These are phyloP conservation scores for Phyllosticta citrichinensis DNA, from an alignment of 2,329 filamentous ascomycete genomes.

Conservation along the genomic window DNA sequence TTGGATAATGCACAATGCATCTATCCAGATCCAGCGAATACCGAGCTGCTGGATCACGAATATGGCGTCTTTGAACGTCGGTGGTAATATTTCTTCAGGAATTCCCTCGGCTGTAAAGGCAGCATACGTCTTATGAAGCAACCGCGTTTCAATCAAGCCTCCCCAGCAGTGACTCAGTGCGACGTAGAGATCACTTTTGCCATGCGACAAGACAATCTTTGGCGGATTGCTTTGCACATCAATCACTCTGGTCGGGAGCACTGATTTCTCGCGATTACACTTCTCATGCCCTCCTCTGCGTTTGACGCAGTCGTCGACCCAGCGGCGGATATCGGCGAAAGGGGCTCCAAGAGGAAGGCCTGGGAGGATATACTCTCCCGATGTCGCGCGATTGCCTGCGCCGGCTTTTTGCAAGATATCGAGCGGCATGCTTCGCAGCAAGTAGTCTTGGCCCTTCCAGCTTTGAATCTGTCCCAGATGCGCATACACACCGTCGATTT, in stretches of 20 bases:
- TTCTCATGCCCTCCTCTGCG: neutral
- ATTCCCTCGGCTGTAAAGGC: neutral
- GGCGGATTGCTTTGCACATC: neutral
- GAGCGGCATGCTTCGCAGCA: neutral
- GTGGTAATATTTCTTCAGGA: neutral
- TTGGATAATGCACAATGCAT: constrained; percentile 6
- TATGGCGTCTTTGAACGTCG: constrained; percentile 1
- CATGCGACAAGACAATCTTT: neutral
- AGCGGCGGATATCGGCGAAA: neutral
- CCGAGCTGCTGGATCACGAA: neutral
- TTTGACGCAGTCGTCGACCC: neutral
- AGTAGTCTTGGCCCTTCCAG: neutral
- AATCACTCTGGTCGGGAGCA: neutral
- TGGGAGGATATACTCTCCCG: neutral
- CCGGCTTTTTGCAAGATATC: neutral
- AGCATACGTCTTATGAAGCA: neutral
- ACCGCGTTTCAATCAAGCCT: neutral
- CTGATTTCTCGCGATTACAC: neutral
- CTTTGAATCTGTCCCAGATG: neutral
- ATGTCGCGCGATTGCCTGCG: neutral
- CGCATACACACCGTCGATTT: neutral
- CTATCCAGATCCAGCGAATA: constrained; percentile 1
- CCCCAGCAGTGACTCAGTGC: constrained; percentile 8
- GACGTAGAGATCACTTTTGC: neutral
- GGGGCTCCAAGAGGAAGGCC: neutral